These are phyloP conservation scores for Colletotrichum chlorophyti DNA, from an alignment of 2,329 filamentous ascomycete species.

Conservation along the genomic window DNA sequence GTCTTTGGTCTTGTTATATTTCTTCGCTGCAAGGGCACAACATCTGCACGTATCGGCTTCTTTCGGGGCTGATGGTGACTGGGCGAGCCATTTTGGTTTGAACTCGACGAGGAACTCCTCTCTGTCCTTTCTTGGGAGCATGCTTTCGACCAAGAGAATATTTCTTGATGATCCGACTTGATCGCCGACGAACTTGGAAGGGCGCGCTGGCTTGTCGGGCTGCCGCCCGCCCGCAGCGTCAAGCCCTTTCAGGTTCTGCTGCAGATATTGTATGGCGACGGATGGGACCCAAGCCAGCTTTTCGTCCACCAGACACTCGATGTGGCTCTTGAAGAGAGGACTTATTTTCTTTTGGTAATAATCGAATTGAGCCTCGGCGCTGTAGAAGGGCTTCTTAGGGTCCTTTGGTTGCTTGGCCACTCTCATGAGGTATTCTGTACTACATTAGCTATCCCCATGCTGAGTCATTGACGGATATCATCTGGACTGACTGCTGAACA, in stretches of 20 bases:
- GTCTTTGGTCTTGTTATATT: constrained; percentile 33
- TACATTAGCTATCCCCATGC: constrained; percentile 33
- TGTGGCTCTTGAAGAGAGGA: constrained; percentile 56
- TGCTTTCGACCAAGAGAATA: constrained; percentile 76
- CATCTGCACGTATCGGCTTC: constrained; percentile 73
- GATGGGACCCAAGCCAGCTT: constrained; percentile 54
- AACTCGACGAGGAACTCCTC: constrained; percentile 65
- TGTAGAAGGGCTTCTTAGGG: constrained; percentile 46
- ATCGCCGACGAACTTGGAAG: constrained; percentile 48
- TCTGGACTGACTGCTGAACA: background rate
- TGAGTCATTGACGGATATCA: background rate
- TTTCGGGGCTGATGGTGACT: constrained; percentile 74
- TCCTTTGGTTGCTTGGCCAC: constrained; percentile 43
- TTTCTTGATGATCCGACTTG: background rate
- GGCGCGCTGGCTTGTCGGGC: too few species aligned
- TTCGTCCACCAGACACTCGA: constrained; percentile 61
- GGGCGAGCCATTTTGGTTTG: constrained; percentile 85
- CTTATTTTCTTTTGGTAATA: constrained; percentile 59
- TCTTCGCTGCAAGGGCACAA: constrained; percentile 65
- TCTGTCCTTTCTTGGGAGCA: constrained; percentile 51
- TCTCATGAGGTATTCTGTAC: constrained; percentile 38
- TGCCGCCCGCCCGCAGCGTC: too few species aligned
- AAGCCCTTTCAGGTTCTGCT: constrained; percentile 47
- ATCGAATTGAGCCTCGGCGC: constrained; percentile 44
- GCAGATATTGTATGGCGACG: constrained; percentile 44